Conservation (phyloP, 495 filamentous ascomycete species). For the Annulohypoxylon nitens region DNA sequence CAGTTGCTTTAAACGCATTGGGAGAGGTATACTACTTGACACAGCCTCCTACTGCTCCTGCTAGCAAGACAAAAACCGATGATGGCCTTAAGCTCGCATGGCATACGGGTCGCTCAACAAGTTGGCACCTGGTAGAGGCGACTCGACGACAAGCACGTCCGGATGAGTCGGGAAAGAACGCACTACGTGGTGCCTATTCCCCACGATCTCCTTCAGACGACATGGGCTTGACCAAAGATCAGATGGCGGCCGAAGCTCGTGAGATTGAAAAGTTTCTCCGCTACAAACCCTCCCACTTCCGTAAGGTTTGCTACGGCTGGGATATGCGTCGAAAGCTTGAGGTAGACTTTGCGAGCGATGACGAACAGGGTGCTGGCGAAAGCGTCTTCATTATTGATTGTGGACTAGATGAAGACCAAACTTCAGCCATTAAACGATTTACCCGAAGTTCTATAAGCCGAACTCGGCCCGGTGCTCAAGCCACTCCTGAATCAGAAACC, state of each 20-base stretch:
- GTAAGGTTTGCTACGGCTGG: constrained; percentile 84
- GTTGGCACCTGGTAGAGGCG: constrained; percentile 83
- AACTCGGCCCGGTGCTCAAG: constrained; percentile 31
- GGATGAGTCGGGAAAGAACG: constrained; percentile 74
- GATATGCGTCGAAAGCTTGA: constrained; percentile 89
- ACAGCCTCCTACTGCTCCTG: constrained; percentile 67
- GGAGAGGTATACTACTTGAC: constrained; percentile 91
- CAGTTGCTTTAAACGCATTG: constrained; percentile 87
- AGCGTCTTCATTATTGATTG: constrained; percentile 78
- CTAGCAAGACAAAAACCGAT: constrained; percentile 59
- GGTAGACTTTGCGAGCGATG: constrained; percentile 89
- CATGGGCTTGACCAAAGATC: constrained; percentile 76
- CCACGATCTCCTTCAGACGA: constrained; percentile 63
- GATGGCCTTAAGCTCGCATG: constrained; percentile 75
- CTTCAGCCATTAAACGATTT: constrained; percentile 53
- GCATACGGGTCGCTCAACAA: constrained; percentile 79
- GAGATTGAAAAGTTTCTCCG: constrained; percentile 83
- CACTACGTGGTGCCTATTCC: constrained; percentile 61
- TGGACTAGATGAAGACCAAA: constrained; percentile 69
- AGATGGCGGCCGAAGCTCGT: constrained; percentile 78
- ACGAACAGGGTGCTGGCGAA: constrained; percentile 79
- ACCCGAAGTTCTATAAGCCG: constrained; percentile 38
- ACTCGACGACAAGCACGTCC: constrained; percentile 75
- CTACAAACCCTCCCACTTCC: constrained; percentile 82
- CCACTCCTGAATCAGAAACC: constrained; percentile 37